Evolutionary conservation across 1,139 yeast species (phyloP).

Genomic region (Ogataea hybrid): DNA sequence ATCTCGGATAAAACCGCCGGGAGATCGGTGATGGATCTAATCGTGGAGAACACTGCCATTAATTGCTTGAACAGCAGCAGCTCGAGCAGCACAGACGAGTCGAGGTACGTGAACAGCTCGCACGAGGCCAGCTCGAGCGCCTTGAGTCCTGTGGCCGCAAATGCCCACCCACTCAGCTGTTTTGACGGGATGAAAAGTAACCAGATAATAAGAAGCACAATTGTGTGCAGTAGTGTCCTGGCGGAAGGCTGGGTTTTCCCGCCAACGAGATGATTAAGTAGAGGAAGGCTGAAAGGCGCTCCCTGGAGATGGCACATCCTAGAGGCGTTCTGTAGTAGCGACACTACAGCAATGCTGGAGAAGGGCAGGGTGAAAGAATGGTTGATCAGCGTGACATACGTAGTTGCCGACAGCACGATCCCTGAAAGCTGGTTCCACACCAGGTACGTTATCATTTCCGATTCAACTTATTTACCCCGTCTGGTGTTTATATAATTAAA

Average conservation of each 20-base stretch:
- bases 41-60: not conserved
- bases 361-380: not conserved
- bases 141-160: not conserved
- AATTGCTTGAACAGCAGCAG: slow-evolving; percentile 3
- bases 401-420: not conserved
- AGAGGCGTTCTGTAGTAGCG: not conserved
- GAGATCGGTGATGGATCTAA: not conserved
- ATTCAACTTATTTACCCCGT: slow-evolving; percentile 5
- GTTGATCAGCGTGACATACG: not conserved
- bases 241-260: not conserved
- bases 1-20: slow-evolving; percentile 4
- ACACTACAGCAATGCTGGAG: not conserved
- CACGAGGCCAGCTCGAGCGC: not conserved
- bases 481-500: slow-evolving; percentile 5
- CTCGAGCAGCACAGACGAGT: slow-evolving; percentile 3
- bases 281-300: not conserved
- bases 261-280: not conserved
- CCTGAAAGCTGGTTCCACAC: not conserved
- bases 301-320: not conserved
- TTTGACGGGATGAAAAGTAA: not conserved
- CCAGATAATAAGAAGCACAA: not conserved
- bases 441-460: not conserved
- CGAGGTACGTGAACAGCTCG: slow-evolving; percentile 3
- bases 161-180: not conserved
- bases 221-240: not conserved